A percentile compares a stretch with the other conserved stretches of the same genome.
These are phyloP conservation scores for Ophiostoma populinum DNA, from an alignment of 2,329 filamentous ascomycete species.

Conservation along the genomic window DNA sequence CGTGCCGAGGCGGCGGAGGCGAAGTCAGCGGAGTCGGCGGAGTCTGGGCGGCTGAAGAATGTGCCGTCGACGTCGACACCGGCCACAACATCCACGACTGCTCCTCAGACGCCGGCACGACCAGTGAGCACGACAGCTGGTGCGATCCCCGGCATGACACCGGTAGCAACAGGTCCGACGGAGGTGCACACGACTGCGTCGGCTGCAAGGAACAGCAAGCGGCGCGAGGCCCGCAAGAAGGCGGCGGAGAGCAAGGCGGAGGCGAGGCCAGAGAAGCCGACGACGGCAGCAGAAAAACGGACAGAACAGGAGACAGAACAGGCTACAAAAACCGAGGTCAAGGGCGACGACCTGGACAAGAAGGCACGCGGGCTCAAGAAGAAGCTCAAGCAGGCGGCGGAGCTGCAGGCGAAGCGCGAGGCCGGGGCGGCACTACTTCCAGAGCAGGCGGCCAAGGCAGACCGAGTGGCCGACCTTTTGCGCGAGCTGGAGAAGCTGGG, in stretches of 20 bases:
- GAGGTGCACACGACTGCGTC: neutral
- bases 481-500: constrained; percentile 73
- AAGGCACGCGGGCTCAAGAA: constrained; percentile 84
- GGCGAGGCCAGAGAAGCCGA: too few relatives aligned
- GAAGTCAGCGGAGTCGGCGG: constrained; percentile 72
- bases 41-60: constrained; percentile 12
- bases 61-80: too few relatives aligned
- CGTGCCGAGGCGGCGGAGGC: too few relatives aligned
- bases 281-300: too few relatives aligned
- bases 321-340: too few relatives aligned
- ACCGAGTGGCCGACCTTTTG: constrained; percentile 88
- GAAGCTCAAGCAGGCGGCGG: constrained; percentile 84
- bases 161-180: neutral
- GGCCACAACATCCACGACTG: neutral
- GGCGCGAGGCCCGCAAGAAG: constrained; percentile 42
- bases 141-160: neutral
- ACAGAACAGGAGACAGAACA: neutral
- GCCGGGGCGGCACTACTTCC: constrained; percentile 68
- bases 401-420: constrained; percentile 81
- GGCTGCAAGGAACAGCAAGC: constrained; percentile 63
- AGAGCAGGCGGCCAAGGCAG: constrained; percentile 93
- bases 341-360: constrained; percentile 60
- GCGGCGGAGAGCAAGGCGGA: constrained; percentile 12
- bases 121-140: neutral
- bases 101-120: neutral